Base-by-base conservation (phyloP, 495 filamentous ascomycete species). In the Pseudomonodictys pantanalensis region DNA sequence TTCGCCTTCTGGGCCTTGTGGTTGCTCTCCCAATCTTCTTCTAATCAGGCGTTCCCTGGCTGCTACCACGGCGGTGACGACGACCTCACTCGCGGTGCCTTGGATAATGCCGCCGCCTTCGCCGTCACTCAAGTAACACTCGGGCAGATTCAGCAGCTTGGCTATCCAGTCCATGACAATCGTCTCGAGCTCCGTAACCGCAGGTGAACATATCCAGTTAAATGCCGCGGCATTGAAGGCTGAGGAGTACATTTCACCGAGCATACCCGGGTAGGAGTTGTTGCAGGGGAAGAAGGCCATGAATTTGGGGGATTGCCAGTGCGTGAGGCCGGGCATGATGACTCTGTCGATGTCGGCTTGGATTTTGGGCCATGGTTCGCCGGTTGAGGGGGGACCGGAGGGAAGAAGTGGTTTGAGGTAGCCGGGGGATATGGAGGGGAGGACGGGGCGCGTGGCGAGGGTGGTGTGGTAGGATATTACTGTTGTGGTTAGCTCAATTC, bases 181-280 rank as follows among this genome's bases (percentile, higher is more conserved):
- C 0, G 93, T 97, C 76, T 98, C 93, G 42, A 98, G 79, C 69
- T 98, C 93, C 3, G 93, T 98, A n/a, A 93, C 86, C 18, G 88
- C 93, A 1, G 93, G 93, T 2, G 86, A 91, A 72, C 92, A 97
- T 46, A 97, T 82, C 93, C 93, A 98, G 73, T 97, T 97, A 79
- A 98, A 98, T 8, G 89, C 89, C 10, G 93, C 90, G 2, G 88
- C 89, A 7, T 83, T 92, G 70, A 97, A 91, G 3, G 92, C 87
- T 0, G 89, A 83, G 2, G 83, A 88, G 76, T 96, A 98, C 72
- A 98, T 85, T 73, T 98, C 93, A 3, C 91, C 93, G 2, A 98
- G 83, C 70, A 97, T 90, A 43, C 84, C 86, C 0, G 93, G 92
- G 73, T 87, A 97, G 35, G 86, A 86, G 46, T 85, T 85, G 35